Evolutionary conservation across 1,284 basidiomycete genomes (phyloP).

Genomic region (Melampsora occidentalis): DNA sequence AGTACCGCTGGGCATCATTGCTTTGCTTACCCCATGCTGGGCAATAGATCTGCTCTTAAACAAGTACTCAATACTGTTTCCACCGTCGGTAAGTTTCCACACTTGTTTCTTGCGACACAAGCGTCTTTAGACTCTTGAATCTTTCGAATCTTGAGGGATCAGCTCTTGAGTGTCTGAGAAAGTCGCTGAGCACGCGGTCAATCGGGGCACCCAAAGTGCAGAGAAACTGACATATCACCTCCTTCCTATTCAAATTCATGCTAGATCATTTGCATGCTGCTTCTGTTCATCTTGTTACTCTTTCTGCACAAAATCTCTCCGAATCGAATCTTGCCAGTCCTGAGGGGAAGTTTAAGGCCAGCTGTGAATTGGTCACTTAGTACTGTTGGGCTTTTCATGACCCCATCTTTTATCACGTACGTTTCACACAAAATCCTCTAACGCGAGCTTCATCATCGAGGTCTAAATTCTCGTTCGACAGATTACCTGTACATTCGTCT

Average conservation of each 20-base stretch:
- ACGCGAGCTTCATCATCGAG: background rate
- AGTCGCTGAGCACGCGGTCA: too few relatives aligned
- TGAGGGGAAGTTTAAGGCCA: constrained; percentile 4
- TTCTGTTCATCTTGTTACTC: constrained; percentile 1
- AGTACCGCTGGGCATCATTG: constrained; percentile 12
- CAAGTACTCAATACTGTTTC: constrained; percentile 7
- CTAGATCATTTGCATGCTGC: constrained; percentile 16
- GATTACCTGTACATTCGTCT: constrained; percentile 1
- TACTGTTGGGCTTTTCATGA: constrained; percentile 20
- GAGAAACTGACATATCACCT: background rate
- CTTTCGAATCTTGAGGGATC: too few relatives aligned
- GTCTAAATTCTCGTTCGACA: background rate
- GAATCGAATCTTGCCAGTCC: background rate
- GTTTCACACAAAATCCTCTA: background rate
- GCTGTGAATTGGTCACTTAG: constrained; percentile 11
- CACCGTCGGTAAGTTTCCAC: constrained; percentile 6
- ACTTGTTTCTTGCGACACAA: background rate
- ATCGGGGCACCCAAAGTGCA: too few relatives aligned
- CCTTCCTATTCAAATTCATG: background rate
- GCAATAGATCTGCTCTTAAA: background rate
- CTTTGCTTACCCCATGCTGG: constrained; percentile 18
- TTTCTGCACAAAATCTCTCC: background rate
- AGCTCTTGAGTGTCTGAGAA: too few relatives aligned
- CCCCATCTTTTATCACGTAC: constrained; percentile 14
- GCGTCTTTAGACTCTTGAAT: too few relatives aligned